Base-by-base conservation (phyloP, 2,329 filamentous ascomycete species). In the Verruconis gallopava region DNA sequence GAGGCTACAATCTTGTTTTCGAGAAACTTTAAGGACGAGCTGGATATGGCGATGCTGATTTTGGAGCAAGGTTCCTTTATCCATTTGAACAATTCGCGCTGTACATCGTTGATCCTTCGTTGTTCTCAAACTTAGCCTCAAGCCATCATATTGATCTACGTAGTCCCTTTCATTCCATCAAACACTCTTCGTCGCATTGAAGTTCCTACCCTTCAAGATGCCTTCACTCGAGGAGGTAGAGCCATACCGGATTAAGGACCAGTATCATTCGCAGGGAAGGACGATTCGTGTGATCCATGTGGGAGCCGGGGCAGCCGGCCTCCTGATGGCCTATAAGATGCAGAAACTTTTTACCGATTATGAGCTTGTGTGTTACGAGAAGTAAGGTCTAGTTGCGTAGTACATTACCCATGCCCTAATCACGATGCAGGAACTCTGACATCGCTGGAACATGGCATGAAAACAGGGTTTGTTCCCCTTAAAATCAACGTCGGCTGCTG, bases 301-400 rank as follows among this genome's bases (percentile, higher is more conserved):
- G 12, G 38, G 38, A 4, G 21, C 21, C 4, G 38, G 38, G 5
- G 38, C 38, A 13, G 12, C 11, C 5, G 38, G 38, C 9, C 20
- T 40, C 18, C 38, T 40, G 11, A 11, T 36, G 12, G 38, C 38
- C 9, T 37, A 40, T 22, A 40, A 40, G 22, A 20, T 20, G 38
- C 19, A 35, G 17, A 38, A 38, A 18, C 11, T 30, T 5, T 20
- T 40, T 17, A 5, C 15, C 11, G 21, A 40, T 13, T 40, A 40
- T 33, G 36, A 38, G 18, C 36, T 38, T 9, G 19, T 38, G 12
- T 38, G 36, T 21, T 38, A 38, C 19, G 36, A 38, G 36, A 38
- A 38, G 36, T 30, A n/a, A 30, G 25, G 6, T 9, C 25, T 9
- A 30, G n/a, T 9, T n/a, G n/a, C 25, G 9, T 9, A 30, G 25